A percentile compares a stretch with the other conserved stretches of the same genome.
Evolutionary conservation across 176 grass and related monocot genomes (phyloP).

Genomic region (Olyra latifolia): DNA sequence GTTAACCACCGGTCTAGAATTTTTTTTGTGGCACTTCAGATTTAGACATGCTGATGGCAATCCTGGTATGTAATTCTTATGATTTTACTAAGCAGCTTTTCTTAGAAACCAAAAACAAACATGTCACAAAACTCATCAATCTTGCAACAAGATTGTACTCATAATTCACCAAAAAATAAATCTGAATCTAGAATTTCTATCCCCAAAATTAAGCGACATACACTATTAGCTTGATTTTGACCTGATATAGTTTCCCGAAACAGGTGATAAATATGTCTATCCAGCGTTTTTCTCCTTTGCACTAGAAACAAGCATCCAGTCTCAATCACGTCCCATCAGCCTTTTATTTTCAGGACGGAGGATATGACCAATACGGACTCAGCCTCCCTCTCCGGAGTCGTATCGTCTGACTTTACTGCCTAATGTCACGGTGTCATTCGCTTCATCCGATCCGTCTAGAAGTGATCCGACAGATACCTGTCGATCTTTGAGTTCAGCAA

Average conservation of each 20-base stretch:
- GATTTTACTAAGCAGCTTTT: background rate
- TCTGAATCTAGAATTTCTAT: background rate
- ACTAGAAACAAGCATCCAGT: background rate
- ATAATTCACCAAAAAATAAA: slow-evolving; percentile 1
- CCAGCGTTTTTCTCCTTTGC: background rate
- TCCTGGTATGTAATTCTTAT: background rate
- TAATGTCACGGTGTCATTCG: too few relatives aligned
- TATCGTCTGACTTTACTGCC: too few relatives aligned
- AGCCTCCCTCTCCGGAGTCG: too few relatives aligned
- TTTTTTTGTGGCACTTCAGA: background rate
- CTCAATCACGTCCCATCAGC: background rate
- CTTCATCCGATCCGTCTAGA: too few relatives aligned
- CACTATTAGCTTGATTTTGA: background rate
- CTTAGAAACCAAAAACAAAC: background rate
- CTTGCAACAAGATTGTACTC: background rate
- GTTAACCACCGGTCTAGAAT: background rate
- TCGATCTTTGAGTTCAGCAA: too few relatives aligned
- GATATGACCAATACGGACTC: background rate
- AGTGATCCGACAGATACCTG: too few relatives aligned
- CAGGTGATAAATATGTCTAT: background rate
- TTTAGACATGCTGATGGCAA: background rate
- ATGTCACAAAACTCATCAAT: background rate
- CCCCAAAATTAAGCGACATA: background rate
- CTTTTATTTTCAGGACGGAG: background rate
- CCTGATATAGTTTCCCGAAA: background rate